A percentile compares a stretch with the other conserved stretches of the same genome.
Evolutionary conservation across 441 rosid species (phyloP).

Genomic region (Corymbia citriodora): DNA sequence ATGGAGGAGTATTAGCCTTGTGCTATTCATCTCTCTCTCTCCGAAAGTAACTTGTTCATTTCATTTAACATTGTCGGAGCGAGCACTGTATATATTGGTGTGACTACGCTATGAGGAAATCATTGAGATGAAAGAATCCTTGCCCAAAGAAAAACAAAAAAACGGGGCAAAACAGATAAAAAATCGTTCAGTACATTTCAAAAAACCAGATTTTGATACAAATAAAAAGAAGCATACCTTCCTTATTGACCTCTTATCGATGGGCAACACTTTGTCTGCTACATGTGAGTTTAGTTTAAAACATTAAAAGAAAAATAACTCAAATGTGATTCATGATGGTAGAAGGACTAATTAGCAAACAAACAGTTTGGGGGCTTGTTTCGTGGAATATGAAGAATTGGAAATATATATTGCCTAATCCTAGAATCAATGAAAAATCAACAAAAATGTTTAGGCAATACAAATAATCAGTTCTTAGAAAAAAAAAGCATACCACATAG

Average conservation of each 20-base stretch:
- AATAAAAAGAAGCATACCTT: not conserved
- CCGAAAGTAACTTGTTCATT: not conserved
- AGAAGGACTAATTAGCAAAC: not conserved
- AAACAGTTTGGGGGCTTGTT: not conserved
- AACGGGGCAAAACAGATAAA: not conserved
- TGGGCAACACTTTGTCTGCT: not conserved
- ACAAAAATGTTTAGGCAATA: accelerated
- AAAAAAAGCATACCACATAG: not conserved
- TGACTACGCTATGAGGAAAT: not conserved
- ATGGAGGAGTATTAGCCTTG: not conserved
- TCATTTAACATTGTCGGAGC: not conserved
- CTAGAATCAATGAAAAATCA: not conserved
- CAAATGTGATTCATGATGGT: not conserved
- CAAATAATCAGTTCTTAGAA: no score
- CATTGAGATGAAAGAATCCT: not conserved
- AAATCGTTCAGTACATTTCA: not conserved
- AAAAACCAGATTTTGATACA: no score
- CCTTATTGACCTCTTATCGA: not conserved
- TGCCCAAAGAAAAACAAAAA: not conserved
- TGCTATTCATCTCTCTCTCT: not conserved
- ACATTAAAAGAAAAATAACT: not conserved
- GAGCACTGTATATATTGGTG: not conserved
- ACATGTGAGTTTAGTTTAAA: not conserved
- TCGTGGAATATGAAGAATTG: accelerated
- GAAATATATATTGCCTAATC: not conserved